Conservation (phyloP, 805 yeast genomes). For the Candida pseudofarinosa region DNA sequence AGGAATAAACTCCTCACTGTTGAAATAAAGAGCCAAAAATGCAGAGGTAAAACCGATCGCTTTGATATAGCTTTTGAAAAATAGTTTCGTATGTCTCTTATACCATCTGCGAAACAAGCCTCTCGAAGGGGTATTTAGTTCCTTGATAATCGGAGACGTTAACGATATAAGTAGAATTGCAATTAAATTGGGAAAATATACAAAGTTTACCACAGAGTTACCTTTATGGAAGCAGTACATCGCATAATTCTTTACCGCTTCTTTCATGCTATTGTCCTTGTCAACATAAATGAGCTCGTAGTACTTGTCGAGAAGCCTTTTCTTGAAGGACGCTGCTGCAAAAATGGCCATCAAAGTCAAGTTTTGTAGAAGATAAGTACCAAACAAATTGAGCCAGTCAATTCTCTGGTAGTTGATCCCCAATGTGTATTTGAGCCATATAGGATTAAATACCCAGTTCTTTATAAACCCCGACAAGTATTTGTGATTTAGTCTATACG, state of each 20-base stretch:
- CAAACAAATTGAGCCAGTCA: constrained; percentile 25
- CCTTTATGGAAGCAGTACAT: constrained; percentile 20
- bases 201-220: constrained; percentile 29
- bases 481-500: constrained; percentile 29
- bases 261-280: constrained; percentile 2
- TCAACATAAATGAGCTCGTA: constrained; percentile 18
- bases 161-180: constrained; percentile 31
- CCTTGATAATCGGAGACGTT: constrained; percentile 27
- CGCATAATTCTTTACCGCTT: constrained; percentile 14
- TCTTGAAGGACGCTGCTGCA: constrained; percentile 16
- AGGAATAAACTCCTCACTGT: constrained; percentile 19
- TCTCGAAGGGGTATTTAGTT: constrained; percentile 6
- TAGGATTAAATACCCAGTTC: constrained; percentile 30
- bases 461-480: constrained; percentile 32
- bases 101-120: constrained; percentile 3
- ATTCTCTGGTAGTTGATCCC: constrained; percentile 21
- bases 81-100: constrained; percentile 8
- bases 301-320: constrained; percentile 18
- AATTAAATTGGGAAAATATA: constrained; percentile 33
- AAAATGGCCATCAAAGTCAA: constrained; percentile 14
- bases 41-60: constrained; percentile 32
- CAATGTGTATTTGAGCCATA: constrained; percentile 37
- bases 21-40: constrained; percentile 21
- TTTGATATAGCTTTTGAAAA: constrained; percentile 33
- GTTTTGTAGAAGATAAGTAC: constrained; percentile 25